Evolutionary conservation across 1,284 basidiomycete species (phyloP).

Genomic region (Trichosporon ovoides): DNA sequence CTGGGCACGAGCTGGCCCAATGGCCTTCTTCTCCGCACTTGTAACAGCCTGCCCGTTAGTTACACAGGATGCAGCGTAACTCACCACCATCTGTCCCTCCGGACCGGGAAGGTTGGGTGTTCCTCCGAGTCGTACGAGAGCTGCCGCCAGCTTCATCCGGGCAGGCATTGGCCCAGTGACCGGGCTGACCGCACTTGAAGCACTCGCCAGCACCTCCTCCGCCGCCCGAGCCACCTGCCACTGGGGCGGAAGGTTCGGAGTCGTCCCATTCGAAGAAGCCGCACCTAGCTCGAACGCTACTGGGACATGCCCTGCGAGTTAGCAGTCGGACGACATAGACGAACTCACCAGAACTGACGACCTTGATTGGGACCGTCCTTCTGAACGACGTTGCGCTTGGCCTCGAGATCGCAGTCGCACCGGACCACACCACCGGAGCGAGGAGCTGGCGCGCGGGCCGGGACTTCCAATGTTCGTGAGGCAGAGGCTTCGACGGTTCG

Average conservation of each 20-base stretch:
- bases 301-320: constrained; percentile 64
- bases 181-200: constrained; percentile 44
- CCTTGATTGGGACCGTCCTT: constrained; percentile 73
- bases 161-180: constrained; percentile 48
- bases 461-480: constrained; percentile 7
- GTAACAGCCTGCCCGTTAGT: constrained; percentile 6
- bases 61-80: neutral
- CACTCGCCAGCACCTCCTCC: constrained; percentile 21
- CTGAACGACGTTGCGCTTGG: constrained; percentile 55
- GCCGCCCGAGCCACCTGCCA: constrained; percentile 23
- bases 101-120: neutral
- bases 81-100: constrained; percentile 3
- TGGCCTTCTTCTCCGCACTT: constrained; percentile 15
- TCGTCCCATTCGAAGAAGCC: constrained; percentile 82
- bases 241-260: constrained; percentile 47
- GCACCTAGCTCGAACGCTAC: constrained; percentile 58
- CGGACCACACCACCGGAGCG: constrained; percentile 35
- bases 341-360: constrained; percentile 55
- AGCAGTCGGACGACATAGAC: neutral
- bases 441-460: neutral
- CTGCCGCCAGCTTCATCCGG: constrained; percentile 18
- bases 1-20: constrained; percentile 12
- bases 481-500: constrained; percentile 1
- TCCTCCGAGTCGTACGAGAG: neutral
- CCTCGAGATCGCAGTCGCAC: constrained; percentile 69